Evolutionary conservation across 2,329 filamentous ascomycete species (phyloP).

Genomic region (Teratosphaeria gauchensis): DNA sequence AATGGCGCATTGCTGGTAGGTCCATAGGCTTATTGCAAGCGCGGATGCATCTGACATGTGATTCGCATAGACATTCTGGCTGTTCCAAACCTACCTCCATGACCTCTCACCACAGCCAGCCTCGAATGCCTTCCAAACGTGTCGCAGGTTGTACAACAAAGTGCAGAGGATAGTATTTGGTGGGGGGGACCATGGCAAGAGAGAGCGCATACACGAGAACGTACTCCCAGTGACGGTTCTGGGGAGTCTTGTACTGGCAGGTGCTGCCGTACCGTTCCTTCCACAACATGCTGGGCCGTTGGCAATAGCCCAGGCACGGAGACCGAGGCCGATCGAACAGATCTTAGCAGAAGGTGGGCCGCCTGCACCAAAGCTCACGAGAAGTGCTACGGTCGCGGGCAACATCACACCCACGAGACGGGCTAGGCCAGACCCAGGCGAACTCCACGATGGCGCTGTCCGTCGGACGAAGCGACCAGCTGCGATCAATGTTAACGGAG

Average conservation of each 20-base stretch:
- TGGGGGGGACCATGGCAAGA: slow-evolving; percentile 55
- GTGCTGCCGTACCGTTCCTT: slow-evolving; percentile 63
- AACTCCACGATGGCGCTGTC: slow-evolving; percentile 14
- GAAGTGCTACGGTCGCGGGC: slow-evolving; percentile 59
- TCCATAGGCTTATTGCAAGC: not conserved
- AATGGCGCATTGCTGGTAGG: slow-evolving; percentile 72
- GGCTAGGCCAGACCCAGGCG: slow-evolving; percentile 27
- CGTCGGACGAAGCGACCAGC: slow-evolving; percentile 28
- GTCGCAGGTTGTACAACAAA: slow-evolving; percentile 75
- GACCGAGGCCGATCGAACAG: slow-evolving; percentile 56
- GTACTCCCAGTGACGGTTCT: slow-evolving; percentile 70
- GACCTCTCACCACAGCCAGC: slow-evolving; percentile 68
- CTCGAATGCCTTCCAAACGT: slow-evolving; percentile 70
- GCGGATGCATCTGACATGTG: slow-evolving; percentile 9
- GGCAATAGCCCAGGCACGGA: slow-evolving; percentile 71
- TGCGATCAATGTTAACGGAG: slow-evolving; percentile 17
- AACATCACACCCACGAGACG: slow-evolving; percentile 34
- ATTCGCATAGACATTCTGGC: slow-evolving; percentile 65
- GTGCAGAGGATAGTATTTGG: slow-evolving; percentile 83
- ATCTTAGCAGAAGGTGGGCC: slow-evolving; percentile 50
- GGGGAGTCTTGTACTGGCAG: slow-evolving; percentile 69
- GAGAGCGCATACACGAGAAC: slow-evolving; percentile 74
- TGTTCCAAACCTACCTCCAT: slow-evolving; percentile 80
- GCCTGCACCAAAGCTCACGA: slow-evolving; percentile 47
- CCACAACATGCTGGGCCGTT: slow-evolving; percentile 72